These are phyloP conservation scores for Naematelia aurantialba DNA, from an alignment of 768 basidiomycete species.

Conservation along the genomic window DNA sequence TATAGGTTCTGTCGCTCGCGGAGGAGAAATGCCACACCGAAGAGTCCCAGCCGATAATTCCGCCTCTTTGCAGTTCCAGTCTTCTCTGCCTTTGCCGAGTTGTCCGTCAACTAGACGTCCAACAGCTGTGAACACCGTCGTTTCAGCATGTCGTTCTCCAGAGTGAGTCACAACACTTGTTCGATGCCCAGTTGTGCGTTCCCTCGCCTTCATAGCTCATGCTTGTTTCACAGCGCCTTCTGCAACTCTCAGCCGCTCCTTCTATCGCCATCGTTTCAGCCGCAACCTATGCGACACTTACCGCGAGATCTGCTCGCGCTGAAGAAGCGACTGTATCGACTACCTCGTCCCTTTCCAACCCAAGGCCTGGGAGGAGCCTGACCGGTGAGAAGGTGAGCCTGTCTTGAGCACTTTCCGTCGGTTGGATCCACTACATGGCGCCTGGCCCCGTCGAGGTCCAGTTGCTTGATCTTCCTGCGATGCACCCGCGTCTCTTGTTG, in stretches of 20 bases:
- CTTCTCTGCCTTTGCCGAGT: neutral
- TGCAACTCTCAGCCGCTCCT: slow-evolving; percentile 1
- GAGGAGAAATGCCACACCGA: neutral
- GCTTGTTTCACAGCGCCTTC: slow-evolving; percentile 7
- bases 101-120: neutral
- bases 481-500: no score
- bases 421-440: no score
- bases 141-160: slow-evolving; percentile 21
- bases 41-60: neutral
- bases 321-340: neutral
- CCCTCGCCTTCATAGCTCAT: neutral
- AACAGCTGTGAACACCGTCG: no score
- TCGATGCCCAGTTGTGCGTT: no score
- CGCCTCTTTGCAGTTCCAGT: no score
- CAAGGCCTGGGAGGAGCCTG: slow-evolving; percentile 11
- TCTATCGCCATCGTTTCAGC: neutral
- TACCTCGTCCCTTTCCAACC: slow-evolving; percentile 2
- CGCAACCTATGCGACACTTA: neutral
- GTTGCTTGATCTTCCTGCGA: no score
- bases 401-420: no score
- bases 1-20: no score
- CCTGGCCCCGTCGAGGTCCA: no score
- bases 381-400: slow-evolving; percentile 24
- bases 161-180: slow-evolving; percentile 5
- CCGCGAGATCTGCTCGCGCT: neutral